phyloP scores from a whole-genome alignment of 352 stramenopile species.

The Pythium inflatum region DNA sequence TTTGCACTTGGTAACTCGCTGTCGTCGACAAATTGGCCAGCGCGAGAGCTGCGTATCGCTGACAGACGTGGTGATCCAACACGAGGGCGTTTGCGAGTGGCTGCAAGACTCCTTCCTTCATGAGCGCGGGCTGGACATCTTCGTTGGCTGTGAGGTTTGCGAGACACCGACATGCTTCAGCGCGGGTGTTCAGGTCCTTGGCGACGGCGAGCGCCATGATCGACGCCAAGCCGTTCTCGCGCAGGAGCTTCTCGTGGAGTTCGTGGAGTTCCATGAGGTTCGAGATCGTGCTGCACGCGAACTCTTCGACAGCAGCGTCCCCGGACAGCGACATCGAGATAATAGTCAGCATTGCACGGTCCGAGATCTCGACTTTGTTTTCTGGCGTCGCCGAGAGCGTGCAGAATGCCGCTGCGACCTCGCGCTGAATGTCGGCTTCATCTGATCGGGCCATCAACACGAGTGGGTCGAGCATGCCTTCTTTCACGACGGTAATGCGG shows the following conservation, averaged over 20 bases:
- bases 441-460: constrained; percentile 95
- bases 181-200: constrained; percentile 89
- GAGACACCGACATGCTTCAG: constrained; percentile 92
- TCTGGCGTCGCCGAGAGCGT: constrained; percentile 94
- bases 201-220: constrained; percentile 92
- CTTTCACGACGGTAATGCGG: constrained; percentile 87
- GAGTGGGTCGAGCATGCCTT: constrained; percentile 95
- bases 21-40: constrained; percentile 96
- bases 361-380: constrained; percentile 96
- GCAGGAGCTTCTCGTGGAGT: constrained; percentile 93
- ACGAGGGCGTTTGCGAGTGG: constrained; percentile 90
- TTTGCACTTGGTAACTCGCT: constrained; percentile 93
- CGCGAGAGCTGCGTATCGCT: constrained; percentile 92
- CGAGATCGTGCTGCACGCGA: constrained; percentile 93
- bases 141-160: constrained; percentile 96
- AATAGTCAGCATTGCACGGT: constrained; percentile 94
- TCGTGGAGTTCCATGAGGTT: constrained; percentile 96
- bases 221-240: constrained; percentile 93
- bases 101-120: constrained; percentile 91
- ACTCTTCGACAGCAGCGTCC: constrained; percentile 90
- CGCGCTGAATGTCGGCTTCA: constrained; percentile 90
- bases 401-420: constrained; percentile 94
- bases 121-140: constrained; percentile 90
- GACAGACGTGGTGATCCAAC: constrained; percentile 91
- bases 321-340: constrained; percentile 94